Base-by-base conservation (phyloP, 208 protist species). In the Trypanosoma theileri region DNA sequence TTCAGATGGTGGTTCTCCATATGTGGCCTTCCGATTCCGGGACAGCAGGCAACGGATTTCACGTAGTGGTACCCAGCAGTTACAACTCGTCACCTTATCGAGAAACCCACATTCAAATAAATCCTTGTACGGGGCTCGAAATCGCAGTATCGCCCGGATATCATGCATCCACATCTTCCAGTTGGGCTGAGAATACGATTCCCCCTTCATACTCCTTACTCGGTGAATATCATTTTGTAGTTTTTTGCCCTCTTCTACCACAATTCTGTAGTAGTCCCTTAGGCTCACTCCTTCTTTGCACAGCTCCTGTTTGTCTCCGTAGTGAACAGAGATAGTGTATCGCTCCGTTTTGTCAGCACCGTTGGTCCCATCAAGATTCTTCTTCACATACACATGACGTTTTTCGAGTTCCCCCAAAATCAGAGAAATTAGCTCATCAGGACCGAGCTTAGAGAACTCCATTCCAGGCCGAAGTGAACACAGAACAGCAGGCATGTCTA, bases 1-100 rank as follows among this genome's bases (percentile, higher is more conserved):
- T 22, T 73, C 71, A 24, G 55, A 53, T 24, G 70, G 75, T 10
- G 67, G 13, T 24, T 75, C 21, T n/a, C 52, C 54, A 16, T 55
- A 16, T 19, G 63, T 46, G 28, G 40, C 45, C 21, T 63, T 52
- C 11, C 50, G 14, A 31, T 77, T 31, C 0, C 16, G 17, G 10
- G 42, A 28, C n/a, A 90, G 55, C 42, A 80, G 42, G 19, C 51
- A 28, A 22, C 73, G 21, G 3, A 91, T 59, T 13, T 78, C 31
- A 42, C 53, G 48, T 28, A 88, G 54, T 17, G 85, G 82, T 28
- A 91, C 63, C 81, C 82, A 91, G 8, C 85, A 82, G 26, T 76
- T 65, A 28, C 65, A 73, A 10, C 45, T 21, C 44, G 67, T 17
- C 24, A 87, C 71, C 12, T 61, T 42, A 11, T 52, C 7, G 31